A percentile compares a stretch with the other conserved stretches of the same genome.
These are phyloP conservation scores for Thraustochytrium sp. DNA, from an alignment of 352 stramenopile genomes.

Conservation along the genomic window DNA sequence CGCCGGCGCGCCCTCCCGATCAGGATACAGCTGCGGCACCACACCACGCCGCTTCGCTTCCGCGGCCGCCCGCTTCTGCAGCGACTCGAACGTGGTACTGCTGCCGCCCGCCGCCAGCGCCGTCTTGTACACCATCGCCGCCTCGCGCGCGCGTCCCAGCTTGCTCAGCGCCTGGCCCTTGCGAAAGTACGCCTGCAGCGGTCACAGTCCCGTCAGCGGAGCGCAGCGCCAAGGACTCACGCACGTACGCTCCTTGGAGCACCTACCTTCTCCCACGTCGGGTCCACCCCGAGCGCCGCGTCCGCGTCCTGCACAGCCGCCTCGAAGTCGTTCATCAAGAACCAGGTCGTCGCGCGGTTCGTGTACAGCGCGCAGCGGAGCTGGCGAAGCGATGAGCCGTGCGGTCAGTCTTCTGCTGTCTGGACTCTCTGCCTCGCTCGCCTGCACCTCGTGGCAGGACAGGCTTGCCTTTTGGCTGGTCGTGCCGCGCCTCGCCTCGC, in stretches of 20 bases:
- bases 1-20: neutral
- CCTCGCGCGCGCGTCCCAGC: constrained; percentile 59
- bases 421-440: neutral
- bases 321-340: constrained; percentile 65
- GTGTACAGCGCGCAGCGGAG: constrained; percentile 57
- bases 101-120: neutral
- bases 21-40: neutral
- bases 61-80: neutral
- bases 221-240: too few relatives aligned
- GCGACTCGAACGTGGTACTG: neutral
- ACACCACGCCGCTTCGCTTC: neutral
- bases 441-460: too few relatives aligned
- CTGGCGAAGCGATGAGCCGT: neutral
- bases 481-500: too few relatives aligned
- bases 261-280: constrained; percentile 76
- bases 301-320: constrained; percentile 74
- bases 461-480: too few relatives aligned
- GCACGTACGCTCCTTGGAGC: too few relatives aligned
- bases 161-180: constrained; percentile 71
- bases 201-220: too few relatives aligned
- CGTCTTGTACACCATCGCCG: constrained; percentile 64
- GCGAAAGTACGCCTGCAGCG: constrained; percentile 65
- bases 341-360: constrained; percentile 76
- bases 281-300: constrained; percentile 65
- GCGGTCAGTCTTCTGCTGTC: neutral